Conservation (phyloP, 306 rosid species). For the Crotalaria pallida region DNA sequence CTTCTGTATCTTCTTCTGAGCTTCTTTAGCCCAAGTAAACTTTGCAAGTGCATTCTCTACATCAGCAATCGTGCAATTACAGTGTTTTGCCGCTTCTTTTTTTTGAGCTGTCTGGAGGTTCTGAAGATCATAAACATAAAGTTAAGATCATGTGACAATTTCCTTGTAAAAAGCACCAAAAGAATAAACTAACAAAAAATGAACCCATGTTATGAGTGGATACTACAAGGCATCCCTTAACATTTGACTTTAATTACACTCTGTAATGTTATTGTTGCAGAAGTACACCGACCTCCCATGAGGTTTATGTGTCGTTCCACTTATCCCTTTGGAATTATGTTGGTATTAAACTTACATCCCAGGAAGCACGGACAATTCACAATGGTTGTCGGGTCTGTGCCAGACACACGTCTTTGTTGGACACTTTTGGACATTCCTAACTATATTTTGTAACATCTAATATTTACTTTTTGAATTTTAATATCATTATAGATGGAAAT, state of each 20-base stretch:
- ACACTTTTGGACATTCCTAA: no score
- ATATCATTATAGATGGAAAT: no score
- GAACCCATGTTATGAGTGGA: not conserved
- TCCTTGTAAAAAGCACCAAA: not conserved
- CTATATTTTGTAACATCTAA: no score
- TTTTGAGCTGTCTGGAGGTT: conserved; percentile 47
- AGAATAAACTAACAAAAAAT: not conserved
- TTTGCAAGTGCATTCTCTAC: conserved; percentile 85
- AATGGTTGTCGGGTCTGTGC: no score
- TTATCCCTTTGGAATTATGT: not conserved
- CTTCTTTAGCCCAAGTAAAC: conserved; percentile 89
- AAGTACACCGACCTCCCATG: no score
- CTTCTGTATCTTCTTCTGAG: conserved; percentile 68
- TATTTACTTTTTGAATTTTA: no score
- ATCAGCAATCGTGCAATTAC: conserved; percentile 67
- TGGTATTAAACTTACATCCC: not conserved
- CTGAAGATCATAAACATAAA: conserved; percentile 43
- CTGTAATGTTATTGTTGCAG: no score
- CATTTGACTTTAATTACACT: not conserved
- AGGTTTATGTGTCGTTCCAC: no score
- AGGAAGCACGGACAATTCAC: no score
- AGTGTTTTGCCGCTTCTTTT: conserved; percentile 80
- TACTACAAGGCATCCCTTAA: not conserved
- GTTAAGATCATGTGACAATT: not conserved
- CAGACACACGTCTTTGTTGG: no score